phyloP scores from a whole-genome alignment of 2,329 filamentous ascomycete genomes.

The Xylaria sp. region DNA sequence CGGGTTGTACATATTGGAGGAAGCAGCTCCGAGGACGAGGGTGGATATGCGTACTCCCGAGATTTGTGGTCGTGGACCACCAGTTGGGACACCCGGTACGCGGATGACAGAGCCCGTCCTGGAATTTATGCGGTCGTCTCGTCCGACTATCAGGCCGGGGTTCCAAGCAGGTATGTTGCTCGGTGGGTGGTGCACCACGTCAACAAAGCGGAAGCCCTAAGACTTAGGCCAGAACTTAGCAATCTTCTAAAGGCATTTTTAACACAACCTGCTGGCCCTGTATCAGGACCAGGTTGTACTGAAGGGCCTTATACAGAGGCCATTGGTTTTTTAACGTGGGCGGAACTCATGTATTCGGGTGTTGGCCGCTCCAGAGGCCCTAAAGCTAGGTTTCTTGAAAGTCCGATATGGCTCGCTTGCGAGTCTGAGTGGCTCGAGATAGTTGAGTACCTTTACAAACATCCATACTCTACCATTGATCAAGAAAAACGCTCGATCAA shows the following conservation, averaged over 20 bases:
- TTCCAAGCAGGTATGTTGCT: neutral
- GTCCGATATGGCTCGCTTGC: conserved; percentile 6
- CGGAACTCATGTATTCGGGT: no score
- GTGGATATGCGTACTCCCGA: no score
- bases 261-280: neutral
- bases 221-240: neutral
- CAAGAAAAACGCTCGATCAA: no score
- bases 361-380: no score
- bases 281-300: neutral
- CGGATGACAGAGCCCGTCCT: no score
- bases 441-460: conserved; percentile 9
- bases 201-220: neutral
- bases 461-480: neutral
- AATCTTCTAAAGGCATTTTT: conserved; percentile 1
- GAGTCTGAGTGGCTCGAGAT: neutral
- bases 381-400: neutral
- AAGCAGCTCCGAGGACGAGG: neutral
- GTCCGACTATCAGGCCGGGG: neutral
- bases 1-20: neutral
- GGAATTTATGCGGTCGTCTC: neutral
- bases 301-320: neutral
- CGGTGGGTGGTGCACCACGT: neutral
- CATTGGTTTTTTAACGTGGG: neutral
- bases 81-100: no score
- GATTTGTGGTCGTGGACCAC: no score